Conservation (phyloP, 495 filamentous ascomycete species). For the Amniculicola lignicola region DNA sequence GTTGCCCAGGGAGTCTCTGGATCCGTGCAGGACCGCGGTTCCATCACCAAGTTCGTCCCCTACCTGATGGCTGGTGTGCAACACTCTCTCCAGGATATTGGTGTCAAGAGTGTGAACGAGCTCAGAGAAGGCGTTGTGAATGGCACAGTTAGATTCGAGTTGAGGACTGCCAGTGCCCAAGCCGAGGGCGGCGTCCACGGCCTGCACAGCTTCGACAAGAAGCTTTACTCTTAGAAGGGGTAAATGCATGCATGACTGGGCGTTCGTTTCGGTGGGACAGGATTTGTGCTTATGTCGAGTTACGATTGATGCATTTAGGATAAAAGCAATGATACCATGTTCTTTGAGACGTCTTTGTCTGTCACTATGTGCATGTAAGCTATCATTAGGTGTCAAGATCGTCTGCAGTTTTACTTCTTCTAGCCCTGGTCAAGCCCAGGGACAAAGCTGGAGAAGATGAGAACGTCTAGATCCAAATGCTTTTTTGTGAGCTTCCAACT, state of each 20-base stretch:
- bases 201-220: constrained; percentile 98
- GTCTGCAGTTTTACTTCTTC: too few relatives aligned
- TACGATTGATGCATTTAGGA: constrained; percentile 11
- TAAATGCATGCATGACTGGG: constrained; percentile 12
- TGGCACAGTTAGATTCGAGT: constrained; percentile 84
- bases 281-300: not conserved
- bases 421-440: too few relatives aligned
- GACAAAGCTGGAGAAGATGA: too few relatives aligned
- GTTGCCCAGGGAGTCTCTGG: constrained; percentile 95
- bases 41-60: constrained; percentile 88
- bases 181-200: constrained; percentile 93
- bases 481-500: too few relatives aligned
- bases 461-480: too few relatives aligned
- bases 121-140: constrained; percentile 72
- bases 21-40: constrained; percentile 67
- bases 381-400: too few relatives aligned
- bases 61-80: constrained; percentile 94
- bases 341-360: too few relatives aligned
- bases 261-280: too few relatives aligned
- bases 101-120: constrained; percentile 69
- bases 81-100: constrained; percentile 95
- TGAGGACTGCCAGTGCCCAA: constrained; percentile 89
- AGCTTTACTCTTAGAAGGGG: constrained; percentile 74
- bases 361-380: too few relatives aligned
- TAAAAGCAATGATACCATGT: constrained; percentile 27